Percentiles rank a stretch among this genome's conserved stretches.
Conservation (phyloP, 2,329 filamentous ascomycete species). For the Fusarium duplospermum region DNA sequence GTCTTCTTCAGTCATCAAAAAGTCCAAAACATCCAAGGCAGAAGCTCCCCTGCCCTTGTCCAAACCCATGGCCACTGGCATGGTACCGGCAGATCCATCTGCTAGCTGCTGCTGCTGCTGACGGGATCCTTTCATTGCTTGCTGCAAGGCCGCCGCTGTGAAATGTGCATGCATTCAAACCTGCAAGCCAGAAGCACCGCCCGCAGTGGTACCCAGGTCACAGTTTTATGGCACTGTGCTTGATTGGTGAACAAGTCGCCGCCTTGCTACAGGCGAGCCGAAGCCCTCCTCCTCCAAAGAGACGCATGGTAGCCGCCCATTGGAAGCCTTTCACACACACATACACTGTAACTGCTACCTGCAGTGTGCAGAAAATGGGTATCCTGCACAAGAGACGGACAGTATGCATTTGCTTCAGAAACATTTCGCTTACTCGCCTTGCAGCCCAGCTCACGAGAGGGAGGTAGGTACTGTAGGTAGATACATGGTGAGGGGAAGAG, state of each 20-base stretch:
- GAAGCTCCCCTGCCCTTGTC: constrained; percentile 9
- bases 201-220: background rate
- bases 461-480: no score
- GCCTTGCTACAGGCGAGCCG: background rate
- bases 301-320: background rate
- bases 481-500: background rate
- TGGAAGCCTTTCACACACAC: background rate
- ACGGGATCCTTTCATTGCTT: background rate
- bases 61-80: background rate
- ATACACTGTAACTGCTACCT: background rate
- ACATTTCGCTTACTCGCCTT: constrained; percentile 14
- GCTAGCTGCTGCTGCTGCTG: background rate
- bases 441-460: background rate
- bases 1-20: constrained; percentile 2
- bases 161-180: background rate
- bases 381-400: constrained; percentile 2
- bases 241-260: constrained; percentile 4
- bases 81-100: constrained; percentile 14
- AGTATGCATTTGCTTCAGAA: constrained; percentile 1
- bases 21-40: constrained; percentile 32
- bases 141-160: background rate
- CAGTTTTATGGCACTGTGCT: constrained; percentile 6
- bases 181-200: constrained; percentile 4
- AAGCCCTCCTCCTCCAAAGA: background rate
- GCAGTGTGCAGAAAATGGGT: constrained; percentile 5